Conservation (phyloP, 768 basidiomycete species). For the Mycena vulgaris region DNA sequence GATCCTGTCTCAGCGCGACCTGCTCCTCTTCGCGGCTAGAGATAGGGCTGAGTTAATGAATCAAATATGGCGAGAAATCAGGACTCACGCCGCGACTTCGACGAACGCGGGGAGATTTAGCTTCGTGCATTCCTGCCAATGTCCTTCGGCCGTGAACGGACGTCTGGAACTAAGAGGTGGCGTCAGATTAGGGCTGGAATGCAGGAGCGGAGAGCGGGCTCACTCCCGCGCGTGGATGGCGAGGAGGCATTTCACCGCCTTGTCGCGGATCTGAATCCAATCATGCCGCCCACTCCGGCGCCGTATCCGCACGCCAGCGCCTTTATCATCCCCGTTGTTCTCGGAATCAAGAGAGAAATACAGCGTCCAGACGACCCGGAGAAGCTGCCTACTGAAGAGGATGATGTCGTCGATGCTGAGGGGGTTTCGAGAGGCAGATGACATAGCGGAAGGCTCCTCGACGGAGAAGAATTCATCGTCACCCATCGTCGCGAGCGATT, state of each 20-base stretch:
- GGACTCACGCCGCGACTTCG: conserved; percentile 84
- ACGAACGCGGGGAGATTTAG: conserved; percentile 74
- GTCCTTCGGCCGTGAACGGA: conserved; percentile 83
- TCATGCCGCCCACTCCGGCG: conserved; percentile 6
- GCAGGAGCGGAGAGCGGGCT: conserved; percentile 43
- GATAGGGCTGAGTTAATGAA: neutral
- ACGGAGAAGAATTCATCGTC: conserved; percentile 94
- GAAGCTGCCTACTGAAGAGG: conserved; percentile 77
- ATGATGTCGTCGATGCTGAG: conserved; percentile 85
- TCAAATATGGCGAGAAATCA: neutral
- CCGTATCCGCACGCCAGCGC: neutral
- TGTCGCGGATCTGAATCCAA: conserved; percentile 79
- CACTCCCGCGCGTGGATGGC: conserved; percentile 92
- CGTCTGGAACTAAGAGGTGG: conserved; percentile 82
- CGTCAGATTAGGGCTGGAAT: too few relatives aligned
- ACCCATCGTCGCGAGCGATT: conserved; percentile 89
- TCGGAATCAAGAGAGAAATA: conserved; percentile 56
- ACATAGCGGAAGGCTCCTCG: conserved; percentile 8
- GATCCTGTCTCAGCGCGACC: conserved; percentile 43
- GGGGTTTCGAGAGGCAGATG: conserved; percentile 70
- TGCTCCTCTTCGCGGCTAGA: conserved; percentile 76
- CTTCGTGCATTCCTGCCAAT: conserved; percentile 80
- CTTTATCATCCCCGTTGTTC: conserved; percentile 49
- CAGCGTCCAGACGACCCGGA: conserved; percentile 87
- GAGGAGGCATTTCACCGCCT: conserved; percentile 82